phyloP scores from a whole-genome alignment of 805 yeast genomes.

The Candida glaebosa region DNA sequence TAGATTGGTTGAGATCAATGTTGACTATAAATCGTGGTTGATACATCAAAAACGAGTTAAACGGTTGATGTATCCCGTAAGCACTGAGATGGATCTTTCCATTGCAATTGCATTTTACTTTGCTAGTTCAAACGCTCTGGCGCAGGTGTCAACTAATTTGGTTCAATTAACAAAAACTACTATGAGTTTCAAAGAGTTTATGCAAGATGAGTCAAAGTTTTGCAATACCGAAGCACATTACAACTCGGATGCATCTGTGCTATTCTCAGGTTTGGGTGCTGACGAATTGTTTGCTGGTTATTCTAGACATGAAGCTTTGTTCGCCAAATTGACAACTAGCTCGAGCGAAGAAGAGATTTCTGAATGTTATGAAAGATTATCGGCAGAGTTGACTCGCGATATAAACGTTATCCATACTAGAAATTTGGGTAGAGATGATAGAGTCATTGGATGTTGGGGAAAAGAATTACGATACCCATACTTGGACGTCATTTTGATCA shows the following conservation, averaged over 20 bases:
- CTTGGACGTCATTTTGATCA: slow-evolving; percentile 60
- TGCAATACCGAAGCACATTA: slow-evolving; percentile 24
- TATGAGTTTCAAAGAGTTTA: slow-evolving; percentile 17
- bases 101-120: slow-evolving; percentile 95
- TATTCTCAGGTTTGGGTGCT: slow-evolving; percentile 93
- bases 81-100: slow-evolving; percentile 92
- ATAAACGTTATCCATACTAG: slow-evolving; percentile 71
- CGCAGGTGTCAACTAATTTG: slow-evolving; percentile 23
- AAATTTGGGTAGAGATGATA: slow-evolving; percentile 88
- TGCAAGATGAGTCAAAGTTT: slow-evolving; percentile 8
- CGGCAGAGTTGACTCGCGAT: slow-evolving; percentile 63
- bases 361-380: slow-evolving; percentile 38
- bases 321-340: slow-evolving; percentile 21
- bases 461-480: slow-evolving; percentile 89
- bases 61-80: slow-evolving; percentile 73
- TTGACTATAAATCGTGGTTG: slow-evolving; percentile 65
- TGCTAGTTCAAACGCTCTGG: slow-evolving; percentile 48
- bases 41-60: slow-evolving; percentile 49
- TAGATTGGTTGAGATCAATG: slow-evolving; percentile 65
- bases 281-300: slow-evolving; percentile 97
- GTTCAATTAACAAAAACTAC: slow-evolving; percentile 13
- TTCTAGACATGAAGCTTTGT: slow-evolving; percentile 68
- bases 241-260: slow-evolving; percentile 57
- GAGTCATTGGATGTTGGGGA: slow-evolving; percentile 83
- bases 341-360: slow-evolving; percentile 16